Evolutionary conservation across 768 basidiomycete species (phyloP), one percentile per base, ranked within the genome.

Genomic region (Tubosaeta sp.): DNA sequence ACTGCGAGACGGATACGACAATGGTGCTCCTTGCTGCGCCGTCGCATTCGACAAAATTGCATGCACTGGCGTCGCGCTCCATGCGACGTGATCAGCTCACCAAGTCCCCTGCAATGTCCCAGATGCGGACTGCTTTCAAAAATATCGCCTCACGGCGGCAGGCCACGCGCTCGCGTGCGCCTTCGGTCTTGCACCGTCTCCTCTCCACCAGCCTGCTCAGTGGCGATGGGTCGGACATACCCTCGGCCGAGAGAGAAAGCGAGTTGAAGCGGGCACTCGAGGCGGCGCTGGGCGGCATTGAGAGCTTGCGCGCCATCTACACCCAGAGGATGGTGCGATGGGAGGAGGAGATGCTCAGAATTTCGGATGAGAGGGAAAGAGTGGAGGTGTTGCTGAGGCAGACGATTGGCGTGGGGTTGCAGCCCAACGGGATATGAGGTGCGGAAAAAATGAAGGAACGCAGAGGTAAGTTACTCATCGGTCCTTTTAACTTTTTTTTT

Each of bases 1-100:
- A 90, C 69, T 77, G 86, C 39, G 86, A 90, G 65, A 91, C 89
- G 4, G 89, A 90, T 57, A 76, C 87, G 10, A 90, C 86, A 0
- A 76, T 91, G 72, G 68, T 90, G 22, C 69, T 91, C 0, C 70
- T 91, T 22, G 87, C 87, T 4, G 78, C 87, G 0, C 89, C 88
- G 0, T 81, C 87, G 2, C 87, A 90, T 61, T 75, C 82, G 12
- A 81, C 78, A 14, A 86, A 84, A 58, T 61, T 87, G 6, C 79
- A 87, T 55, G 64, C 79, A 3, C 64, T 87, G 22, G 80, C 77
- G 3, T 90, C 87, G 22, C 81, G 89, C 8, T 78, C 84, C 1
- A 77, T 90, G 43, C 81, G 86, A 19, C 78, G 87, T 14, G 77
- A 83, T 38, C 62, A 76, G 0, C 52, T 84, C 11, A 47, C 67